Evolutionary conservation across 1,284 basidiomycete species (phyloP).

Genomic region (Entoloma clypeatum): DNA sequence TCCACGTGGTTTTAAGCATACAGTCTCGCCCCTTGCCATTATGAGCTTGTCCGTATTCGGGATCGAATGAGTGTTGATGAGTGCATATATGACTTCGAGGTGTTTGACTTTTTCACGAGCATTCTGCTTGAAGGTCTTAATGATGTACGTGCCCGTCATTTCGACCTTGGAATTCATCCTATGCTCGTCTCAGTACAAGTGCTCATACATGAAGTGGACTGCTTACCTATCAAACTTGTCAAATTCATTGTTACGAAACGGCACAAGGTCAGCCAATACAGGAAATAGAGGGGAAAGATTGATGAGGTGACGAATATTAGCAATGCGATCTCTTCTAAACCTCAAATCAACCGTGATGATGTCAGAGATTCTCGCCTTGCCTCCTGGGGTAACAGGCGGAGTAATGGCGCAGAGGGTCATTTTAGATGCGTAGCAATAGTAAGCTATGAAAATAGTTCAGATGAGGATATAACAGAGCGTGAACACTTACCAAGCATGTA

Average conservation of each 20-base stretch:
- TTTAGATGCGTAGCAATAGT: conserved; percentile 3
- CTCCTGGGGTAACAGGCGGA: conserved; percentile 10
- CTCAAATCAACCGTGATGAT: too few relatives aligned
- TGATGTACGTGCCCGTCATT: too few relatives aligned
- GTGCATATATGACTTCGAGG: conserved; percentile 12
- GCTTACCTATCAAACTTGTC: conserved; percentile 12
- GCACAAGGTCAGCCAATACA: conserved; percentile 7
- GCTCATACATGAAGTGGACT: conserved; percentile 6
- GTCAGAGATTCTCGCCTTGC: conserved; percentile 9
- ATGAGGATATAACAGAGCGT: too few relatives aligned
- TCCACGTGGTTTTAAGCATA: conserved; percentile 15
- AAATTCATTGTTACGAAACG: conserved; percentile 7
- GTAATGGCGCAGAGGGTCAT: conserved; percentile 20
- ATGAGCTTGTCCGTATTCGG: conserved; percentile 16
- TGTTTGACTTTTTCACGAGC: conserved; percentile 6
- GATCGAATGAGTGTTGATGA: conserved; percentile 8
- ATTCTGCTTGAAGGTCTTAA: too few relatives aligned
- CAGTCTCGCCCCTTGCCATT: conserved; percentile 5
- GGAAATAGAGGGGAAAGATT: conserved; percentile 12
- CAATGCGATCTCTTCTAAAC: too few relatives aligned
- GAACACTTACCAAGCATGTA: too few relatives aligned
- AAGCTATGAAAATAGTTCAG: too few relatives aligned
- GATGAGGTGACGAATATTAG: conserved; percentile 12
- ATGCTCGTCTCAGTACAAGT: too few relatives aligned
- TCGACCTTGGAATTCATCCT: too few relatives aligned